A percentile compares a stretch with the other conserved stretches of the same genome.
phyloP scores from a whole-genome alignment of 2,329 filamentous ascomycete species.

The Colletotrichum lindemuthianum region DNA sequence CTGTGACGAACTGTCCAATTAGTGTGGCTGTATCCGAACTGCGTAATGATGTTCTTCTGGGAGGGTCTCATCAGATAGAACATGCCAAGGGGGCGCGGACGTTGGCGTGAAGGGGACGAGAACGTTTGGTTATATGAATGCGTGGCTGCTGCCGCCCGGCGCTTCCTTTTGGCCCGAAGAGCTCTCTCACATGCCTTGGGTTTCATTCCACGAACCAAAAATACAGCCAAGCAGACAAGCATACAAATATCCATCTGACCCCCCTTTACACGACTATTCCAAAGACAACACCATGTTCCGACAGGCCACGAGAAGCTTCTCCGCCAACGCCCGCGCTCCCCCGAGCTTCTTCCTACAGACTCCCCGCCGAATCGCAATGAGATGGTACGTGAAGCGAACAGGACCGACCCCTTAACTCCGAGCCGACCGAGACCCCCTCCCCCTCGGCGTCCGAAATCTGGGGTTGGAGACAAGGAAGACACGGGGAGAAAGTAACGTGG shows the following conservation, averaged over 20 bases:
- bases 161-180: conserved; percentile 16
- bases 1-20: conserved; percentile 10
- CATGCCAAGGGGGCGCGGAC: conserved; percentile 17
- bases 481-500: background rate
- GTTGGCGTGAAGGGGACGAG: conserved; percentile 5
- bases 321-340: conserved; percentile 47
- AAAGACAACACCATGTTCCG: conserved; percentile 27
- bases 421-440: conserved; percentile 4
- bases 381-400: conserved; percentile 42
- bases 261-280: background rate
- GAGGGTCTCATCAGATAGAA: conserved; percentile 25
- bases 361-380: conserved; percentile 42
- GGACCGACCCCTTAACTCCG: background rate
- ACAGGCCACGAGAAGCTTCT: conserved; percentile 43
- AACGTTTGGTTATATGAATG: conserved; percentile 30
- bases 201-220: conserved; percentile 17
- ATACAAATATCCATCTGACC: conserved; percentile 9
- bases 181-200: conserved; percentile 24
- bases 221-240: conserved; percentile 8
- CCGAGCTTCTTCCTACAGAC: conserved; percentile 46
- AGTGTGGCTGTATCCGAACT: background rate
- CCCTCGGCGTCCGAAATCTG: conserved; percentile 8
- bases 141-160: conserved; percentile 26
- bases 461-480: background rate
- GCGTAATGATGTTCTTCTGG: background rate